Evolutionary conservation across 257 asterid species (phyloP), one percentile per base, ranked within the genome.

Genomic region (Jacaranda mimosifolia): DNA sequence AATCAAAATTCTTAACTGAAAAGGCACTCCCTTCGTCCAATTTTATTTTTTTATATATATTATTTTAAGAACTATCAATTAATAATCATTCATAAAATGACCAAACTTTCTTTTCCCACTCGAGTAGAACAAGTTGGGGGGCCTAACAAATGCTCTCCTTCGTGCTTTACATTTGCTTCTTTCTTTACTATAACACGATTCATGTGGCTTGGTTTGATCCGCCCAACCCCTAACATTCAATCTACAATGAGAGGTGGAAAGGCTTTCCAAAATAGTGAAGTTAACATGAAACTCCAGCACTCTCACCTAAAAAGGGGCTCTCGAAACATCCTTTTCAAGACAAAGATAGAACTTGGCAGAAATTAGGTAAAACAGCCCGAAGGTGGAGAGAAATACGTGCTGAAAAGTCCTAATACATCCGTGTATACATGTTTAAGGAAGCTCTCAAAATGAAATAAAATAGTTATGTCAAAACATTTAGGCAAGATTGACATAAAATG

Each of bases 371-470:
- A 36, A 73, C 18, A 53, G 19, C 21, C 21, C 21, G 52, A 62
- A 52, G 7, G 53, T 59, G 49, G 58, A 70, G 66, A 71, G 48
- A 69, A 3, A 51, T 60, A 17, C 66, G 49, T 49, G 56, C 51
- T 3, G 7, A 49, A 39, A 46, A 59, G 57, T 77, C 63, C 59
- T 3, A 57, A 6, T 9, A 46, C 70, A 56, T 19, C 48, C 70
- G 63, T 45, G 75, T 17, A 11, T 1, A 2, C 32, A 26, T n/a
- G 75, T 26, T 56, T 15, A 7, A 56, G 60, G 9, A 59, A 77
- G 15, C 64, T 7, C 72, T 60, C 59, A 49, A 70, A 62, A 78
- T 70, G 72, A 14, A 48, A 46, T 36, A n/a, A 68, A 46, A 74
- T 12, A 21, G 38, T 12, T 12, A 9, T 32, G 7, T 26, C 14